phyloP scores from a whole-genome alignment of 768 basidiomycete genomes.

The Pholiota molesta region DNA sequence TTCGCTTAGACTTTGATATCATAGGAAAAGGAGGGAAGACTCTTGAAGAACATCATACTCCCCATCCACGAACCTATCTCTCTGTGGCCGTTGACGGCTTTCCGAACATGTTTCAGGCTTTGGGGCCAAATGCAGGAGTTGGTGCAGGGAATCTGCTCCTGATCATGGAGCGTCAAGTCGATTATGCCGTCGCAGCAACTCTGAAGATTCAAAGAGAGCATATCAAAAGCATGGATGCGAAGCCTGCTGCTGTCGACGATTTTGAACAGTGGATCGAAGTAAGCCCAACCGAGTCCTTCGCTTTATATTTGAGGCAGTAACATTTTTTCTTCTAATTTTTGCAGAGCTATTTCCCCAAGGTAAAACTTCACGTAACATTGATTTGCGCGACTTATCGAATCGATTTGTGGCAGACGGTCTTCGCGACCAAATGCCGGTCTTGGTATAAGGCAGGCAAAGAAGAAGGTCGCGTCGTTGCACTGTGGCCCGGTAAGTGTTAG shows the following conservation, averaged over 20 bases:
- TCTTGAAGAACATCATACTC: conserved; percentile 55
- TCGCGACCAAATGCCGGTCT: conserved; percentile 56
- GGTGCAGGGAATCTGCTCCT: conserved; percentile 59
- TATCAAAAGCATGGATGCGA: conserved; percentile 62
- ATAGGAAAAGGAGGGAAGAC: conserved; percentile 55
- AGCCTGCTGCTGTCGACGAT: conserved; percentile 59
- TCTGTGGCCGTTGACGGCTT: conserved; percentile 62
- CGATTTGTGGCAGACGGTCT: conserved; percentile 50
- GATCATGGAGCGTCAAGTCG: conserved; percentile 57
- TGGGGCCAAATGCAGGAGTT: conserved; percentile 61
- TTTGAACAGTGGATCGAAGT: conserved; percentile 65
- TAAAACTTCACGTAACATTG: conserved; percentile 16
- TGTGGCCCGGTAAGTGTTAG: conserved; percentile 58
- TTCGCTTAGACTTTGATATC: conserved; percentile 50
- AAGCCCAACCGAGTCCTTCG: conserved; percentile 11
- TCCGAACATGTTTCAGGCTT: conserved; percentile 66
- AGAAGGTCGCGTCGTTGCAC: conserved; percentile 56
- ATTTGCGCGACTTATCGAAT: not conserved
- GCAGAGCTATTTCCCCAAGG: conserved; percentile 52
- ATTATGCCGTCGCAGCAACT: conserved; percentile 57
- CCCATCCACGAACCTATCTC: conserved; percentile 61
- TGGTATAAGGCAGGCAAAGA: conserved; percentile 69
- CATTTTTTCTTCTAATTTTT: conserved; percentile 6
- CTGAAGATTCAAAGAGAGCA: conserved; percentile 66
- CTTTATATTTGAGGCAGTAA: not conserved